Conservation (phyloP, 371 early-diverging fungal genomes). For the Blakeslea trispora region DNA sequence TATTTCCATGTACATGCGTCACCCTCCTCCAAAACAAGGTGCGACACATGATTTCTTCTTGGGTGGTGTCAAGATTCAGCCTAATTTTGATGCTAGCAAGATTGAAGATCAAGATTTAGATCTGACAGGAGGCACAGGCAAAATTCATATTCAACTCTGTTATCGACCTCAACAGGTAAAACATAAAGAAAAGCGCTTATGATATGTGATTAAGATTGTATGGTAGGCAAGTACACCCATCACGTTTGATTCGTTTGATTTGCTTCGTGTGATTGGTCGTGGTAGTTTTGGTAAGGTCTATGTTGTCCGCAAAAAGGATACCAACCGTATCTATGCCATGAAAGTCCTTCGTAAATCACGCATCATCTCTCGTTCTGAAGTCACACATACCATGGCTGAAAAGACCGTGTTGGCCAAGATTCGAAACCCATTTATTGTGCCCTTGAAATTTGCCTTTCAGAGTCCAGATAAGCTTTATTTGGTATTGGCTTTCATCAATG, state of each 20-base stretch:
- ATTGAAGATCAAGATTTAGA: slow-evolving; percentile 33
- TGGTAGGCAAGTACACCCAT: background rate
- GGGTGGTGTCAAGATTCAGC: slow-evolving; percentile 67
- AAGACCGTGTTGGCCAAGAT: slow-evolving; percentile 79
- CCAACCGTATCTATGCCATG: slow-evolving; percentile 74
- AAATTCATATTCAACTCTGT: slow-evolving; percentile 68
- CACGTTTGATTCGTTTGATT: background rate
- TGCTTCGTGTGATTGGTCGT: slow-evolving; percentile 63
- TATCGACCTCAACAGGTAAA: slow-evolving; percentile 68
- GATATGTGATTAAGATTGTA: no score
- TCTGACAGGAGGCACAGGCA: slow-evolving; percentile 60
- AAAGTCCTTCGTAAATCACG: slow-evolving; percentile 89
- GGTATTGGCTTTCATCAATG: slow-evolving; percentile 95
- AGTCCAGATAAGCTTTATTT: slow-evolving; percentile 86
- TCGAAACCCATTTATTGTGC: slow-evolving; percentile 88
- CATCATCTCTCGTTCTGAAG: slow-evolving; percentile 91
- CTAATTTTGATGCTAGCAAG: slow-evolving; percentile 62
- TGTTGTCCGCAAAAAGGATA: slow-evolving; percentile 45
- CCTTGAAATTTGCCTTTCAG: slow-evolving; percentile 89
- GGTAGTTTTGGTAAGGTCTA: slow-evolving; percentile 71
- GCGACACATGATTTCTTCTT: slow-evolving; percentile 63
- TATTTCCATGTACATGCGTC: slow-evolving; percentile 84
- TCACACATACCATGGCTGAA: slow-evolving; percentile 86
- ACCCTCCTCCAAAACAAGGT: slow-evolving; percentile 47
- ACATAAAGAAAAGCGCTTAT: background rate